Percentiles rank a stretch among this genome's conserved stretches.
Evolutionary conservation across 768 basidiomycete genomes (phyloP).

Genomic region (Lactarius sanguifluus): DNA sequence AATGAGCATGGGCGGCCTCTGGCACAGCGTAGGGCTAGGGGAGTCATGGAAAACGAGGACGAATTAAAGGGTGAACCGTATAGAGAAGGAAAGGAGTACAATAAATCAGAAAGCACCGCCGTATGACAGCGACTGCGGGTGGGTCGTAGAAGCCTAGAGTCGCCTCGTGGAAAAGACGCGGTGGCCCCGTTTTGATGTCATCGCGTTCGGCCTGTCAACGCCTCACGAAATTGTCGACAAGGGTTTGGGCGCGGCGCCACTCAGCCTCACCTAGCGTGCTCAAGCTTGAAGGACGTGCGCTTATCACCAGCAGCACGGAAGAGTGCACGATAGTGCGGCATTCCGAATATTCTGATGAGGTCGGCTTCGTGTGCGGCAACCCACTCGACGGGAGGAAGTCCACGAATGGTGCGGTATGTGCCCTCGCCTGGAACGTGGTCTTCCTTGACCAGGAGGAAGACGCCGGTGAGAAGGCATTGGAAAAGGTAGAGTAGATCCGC

Average conservation of each 20-base stretch:
- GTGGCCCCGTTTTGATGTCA: constrained; percentile 32
- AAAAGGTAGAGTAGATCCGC: constrained; percentile 42
- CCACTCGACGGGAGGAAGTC: constrained; percentile 76
- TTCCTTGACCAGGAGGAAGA: constrained; percentile 61
- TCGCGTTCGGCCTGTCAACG: constrained; percentile 24
- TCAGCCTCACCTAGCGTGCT: constrained; percentile 44
- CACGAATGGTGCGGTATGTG: constrained; percentile 71
- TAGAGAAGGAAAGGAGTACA: constrained; percentile 10
- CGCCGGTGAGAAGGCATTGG: constrained; percentile 44
- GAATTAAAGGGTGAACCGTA: constrained; percentile 13
- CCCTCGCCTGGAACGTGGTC: constrained; percentile 67
- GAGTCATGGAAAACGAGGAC: constrained; percentile 16
- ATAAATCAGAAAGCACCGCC: constrained; percentile 16
- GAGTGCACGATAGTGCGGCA: constrained; percentile 66
- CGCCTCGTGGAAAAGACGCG: constrained; percentile 31
- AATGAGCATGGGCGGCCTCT: constrained; percentile 22
- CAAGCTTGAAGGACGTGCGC: constrained; percentile 70
- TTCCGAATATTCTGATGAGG: constrained; percentile 74
- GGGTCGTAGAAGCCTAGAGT: constrained; percentile 22
- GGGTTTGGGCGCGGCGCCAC: constrained; percentile 18
- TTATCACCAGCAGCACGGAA: constrained; percentile 73
- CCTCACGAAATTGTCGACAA: constrained; percentile 30
- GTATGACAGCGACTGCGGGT: constrained; percentile 15
- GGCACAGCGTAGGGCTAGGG: constrained; percentile 9
- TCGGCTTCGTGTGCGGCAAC: constrained; percentile 64